phyloP scores from a whole-genome alignment of 371 early-diverging fungal genomes.

The Actinomucor elegans region DNA sequence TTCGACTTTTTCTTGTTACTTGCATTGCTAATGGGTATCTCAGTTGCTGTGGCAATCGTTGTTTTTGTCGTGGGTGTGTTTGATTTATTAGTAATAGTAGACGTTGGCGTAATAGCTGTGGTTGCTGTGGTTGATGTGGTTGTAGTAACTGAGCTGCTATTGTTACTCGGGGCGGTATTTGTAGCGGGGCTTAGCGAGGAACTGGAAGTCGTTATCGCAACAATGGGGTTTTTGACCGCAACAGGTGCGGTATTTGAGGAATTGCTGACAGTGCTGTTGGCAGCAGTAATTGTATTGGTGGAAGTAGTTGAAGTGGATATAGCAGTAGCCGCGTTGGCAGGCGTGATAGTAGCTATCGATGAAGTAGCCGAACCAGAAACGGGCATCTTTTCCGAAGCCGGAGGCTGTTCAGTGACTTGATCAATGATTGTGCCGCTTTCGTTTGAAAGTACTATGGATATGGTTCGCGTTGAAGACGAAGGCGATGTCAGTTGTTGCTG shows the following conservation, averaged over 20 bases:
- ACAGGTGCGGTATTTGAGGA: too few relatives aligned
- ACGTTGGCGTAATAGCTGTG: too few relatives aligned
- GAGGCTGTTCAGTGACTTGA: background rate
- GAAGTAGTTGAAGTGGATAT: background rate
- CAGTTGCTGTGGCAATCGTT: too few relatives aligned
- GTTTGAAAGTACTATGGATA: constrained; percentile 4
- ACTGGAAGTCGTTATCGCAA: too few relatives aligned
- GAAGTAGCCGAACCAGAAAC: background rate
- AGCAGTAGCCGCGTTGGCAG: background rate
- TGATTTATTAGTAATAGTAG: too few relatives aligned
- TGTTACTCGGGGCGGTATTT: too few relatives aligned
- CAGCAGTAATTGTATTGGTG: background rate
- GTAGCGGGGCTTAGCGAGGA: too few relatives aligned
- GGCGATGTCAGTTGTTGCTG: constrained; percentile 7
- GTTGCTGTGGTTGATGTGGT: background rate
- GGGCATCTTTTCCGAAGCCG: background rate
- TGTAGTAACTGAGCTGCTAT: too few relatives aligned
- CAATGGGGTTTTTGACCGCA: too few relatives aligned
- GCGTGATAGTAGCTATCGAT: background rate
- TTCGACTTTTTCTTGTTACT: background rate
- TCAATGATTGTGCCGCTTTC: background rate
- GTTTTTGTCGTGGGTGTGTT: too few relatives aligned
- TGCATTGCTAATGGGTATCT: too few relatives aligned
- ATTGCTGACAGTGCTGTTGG: too few relatives aligned
- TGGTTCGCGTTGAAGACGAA: constrained; percentile 8